These are phyloP conservation scores for Suillus subalutaceus DNA, from an alignment of 768 basidiomycete species.

Conservation along the genomic window DNA sequence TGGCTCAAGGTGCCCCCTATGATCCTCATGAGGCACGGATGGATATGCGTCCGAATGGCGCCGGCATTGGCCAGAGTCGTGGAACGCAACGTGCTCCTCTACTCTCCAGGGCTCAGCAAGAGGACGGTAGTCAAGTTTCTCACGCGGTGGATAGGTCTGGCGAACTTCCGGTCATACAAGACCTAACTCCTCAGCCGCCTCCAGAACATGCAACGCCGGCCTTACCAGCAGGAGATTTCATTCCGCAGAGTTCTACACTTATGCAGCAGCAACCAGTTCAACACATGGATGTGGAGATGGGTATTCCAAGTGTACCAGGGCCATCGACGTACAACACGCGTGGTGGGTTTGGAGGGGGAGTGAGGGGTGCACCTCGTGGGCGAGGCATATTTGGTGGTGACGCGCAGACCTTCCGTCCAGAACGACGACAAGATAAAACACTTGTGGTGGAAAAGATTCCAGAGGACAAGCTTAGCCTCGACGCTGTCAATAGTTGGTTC, in stretches of 20 bases:
- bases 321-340: constrained; percentile 21
- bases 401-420: constrained; percentile 65
- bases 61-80: constrained; percentile 31
- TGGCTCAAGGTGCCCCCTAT: constrained; percentile 55
- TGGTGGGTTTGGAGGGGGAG: constrained; percentile 37
- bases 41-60: constrained; percentile 69
- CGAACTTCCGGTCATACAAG: constrained; percentile 83
- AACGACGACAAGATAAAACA: constrained; percentile 73
- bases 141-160: constrained; percentile 53
- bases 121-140: constrained; percentile 47
- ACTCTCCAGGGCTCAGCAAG: constrained; percentile 56
- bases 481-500: constrained; percentile 86
- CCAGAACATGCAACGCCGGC: constrained; percentile 33
- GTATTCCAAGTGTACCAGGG: constrained; percentile 32
- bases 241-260: background rate
- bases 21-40: constrained; percentile 81
- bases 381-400: constrained; percentile 67
- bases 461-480: constrained; percentile 75
- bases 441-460: constrained; percentile 96
- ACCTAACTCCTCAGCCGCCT: constrained; percentile 64
- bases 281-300: constrained; percentile 40
- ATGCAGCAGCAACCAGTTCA: constrained; percentile 23
- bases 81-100: constrained; percentile 54
- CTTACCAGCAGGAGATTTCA: constrained; percentile 25
- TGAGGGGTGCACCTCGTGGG: constrained; percentile 49